Evolutionary conservation across 2,329 filamentous ascomycete species (phyloP).

Genomic region (Neopestalotiopsis sp.): DNA sequence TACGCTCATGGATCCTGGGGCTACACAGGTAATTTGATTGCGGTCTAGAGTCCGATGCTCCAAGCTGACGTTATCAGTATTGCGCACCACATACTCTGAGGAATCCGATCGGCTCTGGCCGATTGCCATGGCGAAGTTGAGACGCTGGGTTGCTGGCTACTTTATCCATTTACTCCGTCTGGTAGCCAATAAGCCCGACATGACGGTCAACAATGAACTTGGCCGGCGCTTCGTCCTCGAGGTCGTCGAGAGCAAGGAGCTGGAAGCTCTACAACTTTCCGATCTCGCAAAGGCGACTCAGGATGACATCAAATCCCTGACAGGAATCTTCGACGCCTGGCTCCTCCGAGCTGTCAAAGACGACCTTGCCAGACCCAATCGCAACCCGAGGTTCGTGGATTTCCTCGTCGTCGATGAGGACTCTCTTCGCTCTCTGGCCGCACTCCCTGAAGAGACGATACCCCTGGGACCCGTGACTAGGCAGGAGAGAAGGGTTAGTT

Average conservation of each 20-base stretch:
- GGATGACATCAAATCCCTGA: not conserved
- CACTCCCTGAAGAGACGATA: not conserved
- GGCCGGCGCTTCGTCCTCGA: not conserved
- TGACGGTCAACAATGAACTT: not conserved
- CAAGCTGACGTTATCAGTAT: not conserved
- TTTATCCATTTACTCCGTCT: not conserved
- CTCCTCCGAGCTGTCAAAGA: not conserved
- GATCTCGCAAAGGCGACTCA: slow-evolving; percentile 3
- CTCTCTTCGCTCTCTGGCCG: not conserved
- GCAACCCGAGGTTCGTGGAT: not conserved
- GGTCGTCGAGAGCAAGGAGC: slow-evolving; percentile 6
- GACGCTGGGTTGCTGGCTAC: not conserved
- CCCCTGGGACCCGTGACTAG: not conserved
- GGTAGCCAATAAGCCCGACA: not conserved
- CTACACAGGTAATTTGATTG: slow-evolving; percentile 9
- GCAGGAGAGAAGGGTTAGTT: not conserved
- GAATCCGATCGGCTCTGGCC: slow-evolving; percentile 3
- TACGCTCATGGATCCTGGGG: slow-evolving; percentile 7
- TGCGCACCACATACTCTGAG: not conserved
- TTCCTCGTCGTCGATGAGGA: not conserved
- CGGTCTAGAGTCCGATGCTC: not conserved
- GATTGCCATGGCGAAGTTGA: not conserved
- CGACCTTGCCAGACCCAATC: too few relatives aligned
- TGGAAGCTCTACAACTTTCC: not conserved
- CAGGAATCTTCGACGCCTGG: not conserved